phyloP scores from a whole-genome alignment of 768 basidiomycete genomes.

The Lentinula detonsa region DNA sequence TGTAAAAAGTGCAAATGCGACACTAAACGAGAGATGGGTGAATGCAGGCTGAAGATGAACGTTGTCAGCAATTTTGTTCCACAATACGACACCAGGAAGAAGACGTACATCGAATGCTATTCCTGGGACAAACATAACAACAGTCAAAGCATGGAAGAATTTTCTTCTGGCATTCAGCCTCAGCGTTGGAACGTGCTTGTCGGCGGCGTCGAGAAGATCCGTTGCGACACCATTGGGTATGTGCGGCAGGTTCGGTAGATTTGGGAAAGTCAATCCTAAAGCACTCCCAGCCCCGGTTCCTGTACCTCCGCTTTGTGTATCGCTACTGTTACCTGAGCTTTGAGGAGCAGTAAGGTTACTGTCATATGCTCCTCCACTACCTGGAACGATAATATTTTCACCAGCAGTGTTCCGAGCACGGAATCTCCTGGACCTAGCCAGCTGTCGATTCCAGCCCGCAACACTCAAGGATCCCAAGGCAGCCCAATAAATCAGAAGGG shows the following conservation, averaged over 20 bases:
- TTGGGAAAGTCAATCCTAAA: conserved; percentile 35
- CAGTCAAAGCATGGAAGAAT: conserved; percentile 94
- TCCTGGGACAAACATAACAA: conserved; percentile 95
- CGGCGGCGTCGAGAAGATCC: conserved; percentile 75
- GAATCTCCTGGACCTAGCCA: conserved; percentile 70
- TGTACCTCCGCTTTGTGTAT: background rate
- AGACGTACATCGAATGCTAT: conserved; percentile 82
- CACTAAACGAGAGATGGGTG: conserved; percentile 90
- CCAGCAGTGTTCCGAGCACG: conserved; percentile 35
- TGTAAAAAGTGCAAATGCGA: conserved; percentile 90
- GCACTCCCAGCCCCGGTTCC: conserved; percentile 8
- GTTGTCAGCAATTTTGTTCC: background rate
- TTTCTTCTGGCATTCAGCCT: conserved; percentile 90
- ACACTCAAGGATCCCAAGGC: conserved; percentile 76
- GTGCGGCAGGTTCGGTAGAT: conserved; percentile 44
- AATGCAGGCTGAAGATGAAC: conserved; percentile 78
- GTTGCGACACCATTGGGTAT: conserved; percentile 40
- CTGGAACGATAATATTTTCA: conserved; percentile 26
- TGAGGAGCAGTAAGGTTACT: background rate
- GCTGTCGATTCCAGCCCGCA: conserved; percentile 90
- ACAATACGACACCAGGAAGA: background rate
- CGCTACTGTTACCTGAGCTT: conserved; percentile 1
- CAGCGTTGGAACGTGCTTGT: conserved; percentile 86
- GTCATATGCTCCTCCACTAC: conserved; percentile 6
- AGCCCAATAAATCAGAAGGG: conserved; percentile 82